A percentile compares a stretch with the other conserved stretches of the same genome.
Conservation (phyloP, 1,284 basidiomycete species). For the Microbotryum saponariae region DNA sequence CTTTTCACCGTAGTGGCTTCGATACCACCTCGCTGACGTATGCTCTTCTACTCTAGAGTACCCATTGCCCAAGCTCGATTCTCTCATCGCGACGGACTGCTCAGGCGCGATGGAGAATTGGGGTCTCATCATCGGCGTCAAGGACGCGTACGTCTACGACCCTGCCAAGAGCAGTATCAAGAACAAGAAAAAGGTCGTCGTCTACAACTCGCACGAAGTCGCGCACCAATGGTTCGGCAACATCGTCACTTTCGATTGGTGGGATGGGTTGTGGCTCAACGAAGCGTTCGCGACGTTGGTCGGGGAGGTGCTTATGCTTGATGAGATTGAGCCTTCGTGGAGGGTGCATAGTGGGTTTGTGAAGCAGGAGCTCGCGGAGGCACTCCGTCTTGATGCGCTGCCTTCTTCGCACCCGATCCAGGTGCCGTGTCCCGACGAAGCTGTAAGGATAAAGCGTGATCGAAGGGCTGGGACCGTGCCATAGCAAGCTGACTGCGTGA, state of each 20-base stretch:
- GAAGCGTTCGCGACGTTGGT: conserved; percentile 61
- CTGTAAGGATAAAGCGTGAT: too few species aligned
- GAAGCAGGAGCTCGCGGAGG: conserved; percentile 49
- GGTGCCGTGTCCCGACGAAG: conserved; percentile 47
- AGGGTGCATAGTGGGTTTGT: conserved; percentile 49
- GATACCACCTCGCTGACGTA: too few species aligned
- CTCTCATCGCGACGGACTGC: conserved; percentile 37
- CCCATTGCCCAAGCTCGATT: conserved; percentile 42
- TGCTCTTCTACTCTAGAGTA: conserved; percentile 35
- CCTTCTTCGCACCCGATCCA: conserved; percentile 90
- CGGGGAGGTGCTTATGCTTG: conserved; percentile 82
- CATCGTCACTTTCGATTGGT: conserved; percentile 29
- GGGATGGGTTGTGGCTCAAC: conserved; percentile 39
- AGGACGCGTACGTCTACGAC: conserved; percentile 73
- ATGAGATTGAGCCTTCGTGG: conserved; percentile 54
- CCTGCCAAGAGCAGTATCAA: conserved; percentile 36
- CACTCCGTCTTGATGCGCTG: conserved; percentile 76
- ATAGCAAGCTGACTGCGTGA: conserved; percentile 58
- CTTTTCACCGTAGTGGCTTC: too few species aligned
- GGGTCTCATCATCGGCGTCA: conserved; percentile 76
- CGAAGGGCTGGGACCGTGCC: too few species aligned
- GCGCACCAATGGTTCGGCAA: conserved; percentile 35
- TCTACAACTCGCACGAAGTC: conserved; percentile 41
- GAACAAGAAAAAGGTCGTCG: conserved; percentile 38
- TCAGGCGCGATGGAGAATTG: conserved; percentile 85